phyloP scores from a whole-genome alignment of 306 rosid species.

The Quillaja saponaria region DNA sequence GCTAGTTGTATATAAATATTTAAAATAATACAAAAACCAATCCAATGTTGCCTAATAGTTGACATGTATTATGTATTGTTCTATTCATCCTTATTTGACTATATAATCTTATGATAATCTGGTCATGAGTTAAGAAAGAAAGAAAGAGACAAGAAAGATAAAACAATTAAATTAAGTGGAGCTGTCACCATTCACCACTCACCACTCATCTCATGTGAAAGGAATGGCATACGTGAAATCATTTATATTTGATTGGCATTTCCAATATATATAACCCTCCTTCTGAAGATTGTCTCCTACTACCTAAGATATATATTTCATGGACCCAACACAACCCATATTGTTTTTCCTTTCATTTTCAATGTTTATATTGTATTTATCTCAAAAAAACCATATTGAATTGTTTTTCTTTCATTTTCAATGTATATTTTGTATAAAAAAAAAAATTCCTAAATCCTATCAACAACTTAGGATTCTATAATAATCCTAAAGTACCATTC shows the following conservation, averaged over 20 bases:
- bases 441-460: too few relatives aligned
- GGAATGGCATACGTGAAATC: neutral
- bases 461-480: slow-evolving; percentile 63
- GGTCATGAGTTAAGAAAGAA: neutral
- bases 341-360: slow-evolving; percentile 16
- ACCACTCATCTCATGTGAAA: too few relatives aligned
- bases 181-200: neutral
- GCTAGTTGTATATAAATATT: too few relatives aligned
- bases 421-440: too few relatives aligned
- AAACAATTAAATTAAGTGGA: neutral
- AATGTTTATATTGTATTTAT: too few relatives aligned
- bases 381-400: neutral
- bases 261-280: too few relatives aligned
- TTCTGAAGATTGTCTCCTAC: too few relatives aligned
- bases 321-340: slow-evolving; percentile 24
- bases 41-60: too few relatives aligned
- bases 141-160: neutral
- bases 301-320: slow-evolving; percentile 15
- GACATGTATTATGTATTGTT: too few relatives aligned
- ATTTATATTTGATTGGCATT: neutral
- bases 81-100: too few relatives aligned
- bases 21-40: too few relatives aligned
- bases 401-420: slow-evolving; percentile 14
- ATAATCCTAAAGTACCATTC: neutral
- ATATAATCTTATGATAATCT: neutral